A percentile compares a stretch with the other conserved stretches of the same genome.
Conservation (phyloP, 208 protist genomes). For the Trypanosoma scelopori region DNA sequence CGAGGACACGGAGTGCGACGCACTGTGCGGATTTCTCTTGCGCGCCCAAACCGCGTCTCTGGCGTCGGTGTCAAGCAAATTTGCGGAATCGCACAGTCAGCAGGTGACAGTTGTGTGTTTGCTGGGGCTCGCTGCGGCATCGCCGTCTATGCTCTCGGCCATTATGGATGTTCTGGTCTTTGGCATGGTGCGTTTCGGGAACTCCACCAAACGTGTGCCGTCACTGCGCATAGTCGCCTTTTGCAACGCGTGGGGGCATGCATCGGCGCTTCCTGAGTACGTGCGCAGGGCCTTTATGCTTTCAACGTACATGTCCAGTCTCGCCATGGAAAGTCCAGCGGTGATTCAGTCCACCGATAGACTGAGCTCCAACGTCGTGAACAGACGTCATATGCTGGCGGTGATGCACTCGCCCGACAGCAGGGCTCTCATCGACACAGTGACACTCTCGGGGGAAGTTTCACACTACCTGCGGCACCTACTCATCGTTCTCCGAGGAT, state of each 20-base stretch:
- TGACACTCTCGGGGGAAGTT: conserved; percentile 57
- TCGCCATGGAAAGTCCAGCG: conserved; percentile 77
- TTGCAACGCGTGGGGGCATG: conserved; percentile 54
- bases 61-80: conserved; percentile 1
- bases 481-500: conserved; percentile 63
- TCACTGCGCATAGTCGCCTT: conserved; percentile 82
- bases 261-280: conserved; percentile 53
- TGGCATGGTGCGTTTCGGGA: conserved; percentile 34
- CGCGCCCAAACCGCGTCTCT: conserved; percentile 39
- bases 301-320: conserved; percentile 78
- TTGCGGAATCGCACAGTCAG: conserved; percentile 25
- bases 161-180: conserved; percentile 79
- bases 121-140: conserved; percentile 56
- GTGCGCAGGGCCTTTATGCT: conserved; percentile 73
- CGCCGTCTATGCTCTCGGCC: conserved; percentile 51
- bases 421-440: conserved; percentile 54
- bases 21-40: conserved; percentile 66
- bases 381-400: conserved; percentile 75
- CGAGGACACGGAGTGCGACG: conserved; percentile 51
- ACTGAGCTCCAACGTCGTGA: conserved; percentile 67
- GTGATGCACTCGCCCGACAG: conserved; percentile 54
- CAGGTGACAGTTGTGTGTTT: conserved; percentile 75
- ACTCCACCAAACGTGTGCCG: conserved; percentile 26
- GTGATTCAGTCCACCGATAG: conserved; percentile 69
- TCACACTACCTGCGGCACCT: conserved; percentile 80